A percentile compares a stretch with the other conserved stretches of the same genome.
These are phyloP conservation scores for Globisporangium camurandrum DNA, from an alignment of 352 stramenopile species.

Conservation along the genomic window DNA sequence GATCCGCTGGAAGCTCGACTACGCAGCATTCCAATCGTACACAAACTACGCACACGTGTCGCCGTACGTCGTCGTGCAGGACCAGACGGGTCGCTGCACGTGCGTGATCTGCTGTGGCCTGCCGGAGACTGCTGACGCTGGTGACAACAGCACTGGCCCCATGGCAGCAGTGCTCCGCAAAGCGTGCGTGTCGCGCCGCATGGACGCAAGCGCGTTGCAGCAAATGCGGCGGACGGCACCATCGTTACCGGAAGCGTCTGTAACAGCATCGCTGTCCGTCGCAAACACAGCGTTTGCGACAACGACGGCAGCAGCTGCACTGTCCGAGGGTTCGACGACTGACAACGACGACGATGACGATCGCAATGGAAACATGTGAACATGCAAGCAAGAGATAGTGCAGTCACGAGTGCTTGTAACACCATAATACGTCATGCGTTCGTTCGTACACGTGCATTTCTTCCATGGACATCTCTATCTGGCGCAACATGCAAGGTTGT, in stretches of 20 bases:
- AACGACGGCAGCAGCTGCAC: background rate
- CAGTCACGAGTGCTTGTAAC: background rate
- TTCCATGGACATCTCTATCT: too few relatives aligned
- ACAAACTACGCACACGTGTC: conserved; percentile 56
- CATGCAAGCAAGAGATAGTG: background rate
- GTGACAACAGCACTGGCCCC: background rate
- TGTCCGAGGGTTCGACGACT: conserved; percentile 3
- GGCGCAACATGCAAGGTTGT: too few relatives aligned
- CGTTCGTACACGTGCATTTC: too few relatives aligned
- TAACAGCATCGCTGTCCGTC: too few relatives aligned
- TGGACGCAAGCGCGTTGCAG: conserved; percentile 1
- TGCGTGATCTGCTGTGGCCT: conserved; percentile 60
- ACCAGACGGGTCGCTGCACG: conserved; percentile 34
- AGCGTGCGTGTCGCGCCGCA: conserved; percentile 2
- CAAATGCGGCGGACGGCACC: background rate
- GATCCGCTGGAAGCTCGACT: conserved; percentile 70
- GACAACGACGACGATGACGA: conserved; percentile 6
- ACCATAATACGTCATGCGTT: background rate
- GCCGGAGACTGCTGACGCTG: conserved; percentile 10
- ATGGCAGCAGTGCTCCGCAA: conserved; percentile 3
- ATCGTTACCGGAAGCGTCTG: background rate
- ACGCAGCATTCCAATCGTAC: conserved; percentile 64
- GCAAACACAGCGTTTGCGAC: too few relatives aligned
- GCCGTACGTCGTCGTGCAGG: conserved; percentile 57
- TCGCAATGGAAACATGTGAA: too few relatives aligned